phyloP scores from a whole-genome alignment of 306 rosid genomes.

The Gastrolobium bilobum region DNA sequence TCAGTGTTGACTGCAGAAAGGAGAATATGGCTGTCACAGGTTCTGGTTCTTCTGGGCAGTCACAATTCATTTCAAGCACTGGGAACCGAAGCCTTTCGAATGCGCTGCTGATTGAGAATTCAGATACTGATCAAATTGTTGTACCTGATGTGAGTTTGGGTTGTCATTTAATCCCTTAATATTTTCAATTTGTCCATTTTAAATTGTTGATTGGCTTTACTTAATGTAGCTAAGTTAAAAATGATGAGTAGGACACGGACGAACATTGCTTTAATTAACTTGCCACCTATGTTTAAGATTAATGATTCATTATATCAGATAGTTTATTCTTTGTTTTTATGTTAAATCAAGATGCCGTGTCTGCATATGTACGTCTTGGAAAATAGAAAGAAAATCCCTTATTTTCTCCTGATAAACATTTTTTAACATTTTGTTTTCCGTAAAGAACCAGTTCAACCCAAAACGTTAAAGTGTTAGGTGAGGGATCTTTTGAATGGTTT shows the following conservation, averaged over 20 bases:
- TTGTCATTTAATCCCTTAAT: background rate
- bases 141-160: slow-evolving; percentile 89
- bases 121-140: slow-evolving; percentile 72
- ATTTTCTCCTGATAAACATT: no score
- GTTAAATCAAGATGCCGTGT: slow-evolving; percentile 1
- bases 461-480: no score
- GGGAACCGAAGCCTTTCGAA: slow-evolving; percentile 73
- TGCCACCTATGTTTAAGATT: slow-evolving; percentile 17
- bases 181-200: background rate
- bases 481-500: no score
- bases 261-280: slow-evolving; percentile 1
- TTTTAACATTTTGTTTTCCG: no score
- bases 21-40: slow-evolving; percentile 66
- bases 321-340: background rate
- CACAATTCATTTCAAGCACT: slow-evolving; percentile 85
- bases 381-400: no score
- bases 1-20: slow-evolving; percentile 39
- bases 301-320: background rate
- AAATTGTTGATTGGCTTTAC: background rate
- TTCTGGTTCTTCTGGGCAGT: slow-evolving; percentile 65
- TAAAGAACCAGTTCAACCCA: no score
- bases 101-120: slow-evolving; percentile 78
- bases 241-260: background rate
- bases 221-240: background rate
- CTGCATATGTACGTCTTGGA: background rate